Evolutionary conservation across 495 filamentous ascomycete genomes (phyloP).

Genomic region (Trichodelitschia bisporula): DNA sequence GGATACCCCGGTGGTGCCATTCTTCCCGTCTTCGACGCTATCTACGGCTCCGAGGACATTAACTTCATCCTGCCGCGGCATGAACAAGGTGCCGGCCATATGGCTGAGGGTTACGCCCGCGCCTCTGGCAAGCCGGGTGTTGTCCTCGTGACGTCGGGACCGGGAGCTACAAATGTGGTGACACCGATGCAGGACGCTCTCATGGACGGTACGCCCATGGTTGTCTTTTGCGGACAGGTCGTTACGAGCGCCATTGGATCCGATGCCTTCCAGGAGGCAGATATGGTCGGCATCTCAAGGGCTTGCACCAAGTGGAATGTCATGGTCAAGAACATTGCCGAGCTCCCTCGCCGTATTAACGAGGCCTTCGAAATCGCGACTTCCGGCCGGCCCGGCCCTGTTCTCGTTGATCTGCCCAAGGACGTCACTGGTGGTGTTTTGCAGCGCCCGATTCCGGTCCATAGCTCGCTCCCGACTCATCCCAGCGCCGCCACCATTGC

Average conservation of each 20-base stretch:
- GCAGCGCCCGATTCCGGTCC: constrained; percentile 40
- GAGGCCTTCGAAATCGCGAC: constrained; percentile 74
- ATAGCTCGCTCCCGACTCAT: constrained; percentile 33
- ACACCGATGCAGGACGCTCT: constrained; percentile 61
- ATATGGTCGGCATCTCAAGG: constrained; percentile 51
- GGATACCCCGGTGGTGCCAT: constrained; percentile 61
- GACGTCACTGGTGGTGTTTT: constrained; percentile 49
- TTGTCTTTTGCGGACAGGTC: constrained; percentile 62
- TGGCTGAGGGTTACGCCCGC: constrained; percentile 59
- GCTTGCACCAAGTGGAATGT: constrained; percentile 74
- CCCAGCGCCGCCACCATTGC: constrained; percentile 46
- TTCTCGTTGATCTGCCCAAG: constrained; percentile 57
- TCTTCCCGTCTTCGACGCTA: constrained; percentile 65
- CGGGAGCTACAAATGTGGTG: constrained; percentile 55
- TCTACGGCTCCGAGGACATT: constrained; percentile 60
- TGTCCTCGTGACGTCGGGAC: constrained; percentile 55
- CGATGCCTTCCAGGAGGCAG: constrained; percentile 62
- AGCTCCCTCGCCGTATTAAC: constrained; percentile 54
- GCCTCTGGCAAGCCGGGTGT: constrained; percentile 53
- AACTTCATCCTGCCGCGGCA: constrained; percentile 56
- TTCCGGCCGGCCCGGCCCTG: constrained; percentile 49
- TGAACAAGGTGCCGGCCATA: constrained; percentile 62
- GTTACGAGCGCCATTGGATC: constrained; percentile 46
- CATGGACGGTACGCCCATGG: constrained; percentile 55
- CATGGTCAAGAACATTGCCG: constrained; percentile 57